Conservation (phyloP, 1,284 basidiomycete species). For the Austroboletus rostrupii region DNA sequence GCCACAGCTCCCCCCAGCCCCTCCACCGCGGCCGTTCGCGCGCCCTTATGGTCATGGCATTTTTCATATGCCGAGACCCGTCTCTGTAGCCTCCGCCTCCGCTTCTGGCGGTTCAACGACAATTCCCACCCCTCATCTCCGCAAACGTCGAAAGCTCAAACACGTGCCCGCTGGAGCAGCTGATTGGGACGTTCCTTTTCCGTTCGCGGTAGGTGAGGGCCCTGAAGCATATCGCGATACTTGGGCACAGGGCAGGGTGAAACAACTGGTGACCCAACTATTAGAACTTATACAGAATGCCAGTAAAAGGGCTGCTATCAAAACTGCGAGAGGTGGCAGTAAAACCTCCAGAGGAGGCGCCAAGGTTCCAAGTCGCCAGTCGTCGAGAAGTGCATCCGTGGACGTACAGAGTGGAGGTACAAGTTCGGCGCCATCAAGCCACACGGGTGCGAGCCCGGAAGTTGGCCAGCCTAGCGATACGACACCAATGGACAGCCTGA, state of each 20-base stretch:
- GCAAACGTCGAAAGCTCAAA: conserved; percentile 60
- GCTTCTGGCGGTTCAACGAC: not conserved
- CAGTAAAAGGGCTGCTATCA: conserved; percentile 48
- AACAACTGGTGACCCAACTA: conserved; percentile 58
- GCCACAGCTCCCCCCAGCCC: conserved; percentile 6
- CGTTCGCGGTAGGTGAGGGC: conserved; percentile 65
- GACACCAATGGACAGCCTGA: not conserved
- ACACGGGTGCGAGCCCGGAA: not conserved
- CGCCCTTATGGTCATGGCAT: conserved; percentile 23
- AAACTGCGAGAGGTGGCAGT: conserved; percentile 27
- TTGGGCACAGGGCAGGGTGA: conserved; percentile 62
- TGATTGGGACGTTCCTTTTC: conserved; percentile 79
- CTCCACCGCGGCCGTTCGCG: conserved; percentile 10
- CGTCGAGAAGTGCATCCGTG: conserved; percentile 15
- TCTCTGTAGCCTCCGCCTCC: not conserved
- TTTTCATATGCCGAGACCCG: conserved; percentile 13
- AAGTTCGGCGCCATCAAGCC: not conserved
- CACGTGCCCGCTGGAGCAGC: conserved; percentile 69
- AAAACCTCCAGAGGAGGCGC: not conserved
- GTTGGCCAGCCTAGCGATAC: not conserved
- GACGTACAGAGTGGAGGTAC: conserved; percentile 10
- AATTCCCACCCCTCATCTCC: conserved; percentile 23
- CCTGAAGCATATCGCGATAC: conserved; percentile 53
- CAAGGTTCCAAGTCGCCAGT: not conserved
- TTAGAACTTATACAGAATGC: conserved; percentile 58